phyloP scores from a whole-genome alignment of 2,329 filamentous ascomycete genomes.

The Ceratocystis albifundus region DNA sequence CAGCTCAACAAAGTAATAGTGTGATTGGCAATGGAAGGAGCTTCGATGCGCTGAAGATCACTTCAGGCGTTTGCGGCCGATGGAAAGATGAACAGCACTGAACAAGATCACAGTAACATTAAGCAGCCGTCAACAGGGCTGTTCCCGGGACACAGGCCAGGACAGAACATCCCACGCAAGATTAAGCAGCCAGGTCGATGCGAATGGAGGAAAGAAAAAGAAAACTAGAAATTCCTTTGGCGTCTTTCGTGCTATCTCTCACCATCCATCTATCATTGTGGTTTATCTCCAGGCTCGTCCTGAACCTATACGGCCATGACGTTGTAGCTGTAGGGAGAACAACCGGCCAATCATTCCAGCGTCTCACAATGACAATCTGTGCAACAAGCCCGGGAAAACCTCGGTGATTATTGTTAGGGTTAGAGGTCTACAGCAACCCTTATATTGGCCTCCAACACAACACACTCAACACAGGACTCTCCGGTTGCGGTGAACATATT shows the following conservation, averaged over 20 bases:
- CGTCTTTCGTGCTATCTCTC: not conserved
- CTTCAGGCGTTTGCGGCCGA: not conserved
- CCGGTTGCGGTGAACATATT: too few relatives aligned
- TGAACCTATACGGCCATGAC: not conserved
- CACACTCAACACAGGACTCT: too few relatives aligned
- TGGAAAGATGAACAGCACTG: not conserved
- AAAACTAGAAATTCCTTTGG: not conserved
- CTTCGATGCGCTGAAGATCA: slow-evolving; percentile 8
- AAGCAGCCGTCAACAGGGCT: not conserved
- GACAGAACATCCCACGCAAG: not conserved
- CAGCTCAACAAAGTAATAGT: slow-evolving; percentile 9
- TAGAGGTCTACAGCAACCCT: too few relatives aligned
- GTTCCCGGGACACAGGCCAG: not conserved
- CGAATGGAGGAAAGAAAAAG: not conserved
- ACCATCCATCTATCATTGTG: not conserved
- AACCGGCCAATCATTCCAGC: not conserved
- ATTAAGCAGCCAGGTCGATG: not conserved
- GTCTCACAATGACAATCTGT: slow-evolving; percentile 7
- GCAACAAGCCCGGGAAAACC: not conserved
- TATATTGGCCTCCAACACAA: too few relatives aligned
- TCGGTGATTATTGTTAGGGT: not conserved
- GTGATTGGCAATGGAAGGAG: slow-evolving; percentile 11
- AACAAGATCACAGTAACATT: not conserved
- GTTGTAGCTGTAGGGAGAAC: not conserved
- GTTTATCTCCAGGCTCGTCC: not conserved